These are phyloP conservation scores for Camellia japonica DNA, from an alignment of 148 eudicot genomes.

Conservation along the genomic window DNA sequence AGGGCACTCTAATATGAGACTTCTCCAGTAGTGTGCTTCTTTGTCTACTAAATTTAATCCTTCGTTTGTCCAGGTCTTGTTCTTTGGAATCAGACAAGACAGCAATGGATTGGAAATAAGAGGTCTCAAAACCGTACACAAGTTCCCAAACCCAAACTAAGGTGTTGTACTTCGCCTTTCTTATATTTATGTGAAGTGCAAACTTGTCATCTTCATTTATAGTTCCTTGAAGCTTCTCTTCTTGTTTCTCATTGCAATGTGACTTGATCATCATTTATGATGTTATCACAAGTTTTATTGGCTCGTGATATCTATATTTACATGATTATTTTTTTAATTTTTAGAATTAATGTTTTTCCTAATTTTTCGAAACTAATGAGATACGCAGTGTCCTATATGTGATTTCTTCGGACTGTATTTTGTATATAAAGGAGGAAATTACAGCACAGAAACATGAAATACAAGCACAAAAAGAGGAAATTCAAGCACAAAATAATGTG, in stretches of 20 bases:
- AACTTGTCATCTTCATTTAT: not conserved
- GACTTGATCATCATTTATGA: not conserved
- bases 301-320: not conserved
- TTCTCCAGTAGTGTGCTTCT: not conserved
- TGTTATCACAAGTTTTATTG: not conserved
- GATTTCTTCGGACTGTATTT: too few species aligned
- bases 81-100: conserved; percentile 88
- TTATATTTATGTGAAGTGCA: not conserved
- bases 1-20: not conserved
- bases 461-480: too few species aligned
- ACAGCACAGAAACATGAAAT: too few species aligned
- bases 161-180: conserved; percentile 22
- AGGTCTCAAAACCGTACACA: conserved; percentile 33
- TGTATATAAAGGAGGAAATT: too few species aligned
- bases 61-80: conserved; percentile 53
- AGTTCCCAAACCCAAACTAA: conserved; percentile 53
- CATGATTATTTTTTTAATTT: not conserved
- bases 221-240: not conserved
- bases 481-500: too few species aligned
- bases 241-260: not conserved
- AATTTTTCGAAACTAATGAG: too few species aligned
- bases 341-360: not conserved
- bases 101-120: conserved; percentile 78
- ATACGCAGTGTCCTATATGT: too few species aligned
- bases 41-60: not conserved